Conservation (phyloP, 192 early-diverging fungal species). For the Coemansia sp. region DNA sequence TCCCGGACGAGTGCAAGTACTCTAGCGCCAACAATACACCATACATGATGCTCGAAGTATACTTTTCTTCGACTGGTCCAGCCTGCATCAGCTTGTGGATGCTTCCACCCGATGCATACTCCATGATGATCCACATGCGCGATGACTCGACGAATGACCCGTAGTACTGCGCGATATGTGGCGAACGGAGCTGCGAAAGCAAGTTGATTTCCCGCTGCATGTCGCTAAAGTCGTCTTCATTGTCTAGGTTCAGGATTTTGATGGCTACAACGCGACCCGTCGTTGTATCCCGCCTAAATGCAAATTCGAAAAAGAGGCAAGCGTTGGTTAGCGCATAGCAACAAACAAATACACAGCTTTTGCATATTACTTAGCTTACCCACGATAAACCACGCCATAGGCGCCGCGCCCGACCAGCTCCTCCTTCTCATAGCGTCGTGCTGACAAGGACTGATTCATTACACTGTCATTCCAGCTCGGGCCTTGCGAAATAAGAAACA, state of each 20-base stretch:
- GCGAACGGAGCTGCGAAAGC: conserved; percentile 82
- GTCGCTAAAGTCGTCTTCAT: conserved; percentile 92
- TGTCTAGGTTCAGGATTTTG: conserved; percentile 97
- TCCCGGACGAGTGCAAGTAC: conserved; percentile 91
- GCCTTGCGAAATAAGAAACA: neutral
- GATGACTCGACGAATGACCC: conserved; percentile 87
- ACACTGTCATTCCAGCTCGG: conserved; percentile 35
- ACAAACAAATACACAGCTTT: neutral
- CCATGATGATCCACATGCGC: conserved; percentile 98
- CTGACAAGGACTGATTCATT: conserved; percentile 50
- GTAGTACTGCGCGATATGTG: conserved; percentile 93
- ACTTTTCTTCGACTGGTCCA: conserved; percentile 84
- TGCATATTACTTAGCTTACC: conserved; percentile 23
- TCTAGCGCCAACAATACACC: conserved; percentile 86
- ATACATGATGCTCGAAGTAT: conserved; percentile 85
- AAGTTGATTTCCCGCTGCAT: conserved; percentile 93
- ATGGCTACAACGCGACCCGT: conserved; percentile 88
- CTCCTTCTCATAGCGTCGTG: conserved; percentile 53
- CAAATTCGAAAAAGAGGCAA: neutral
- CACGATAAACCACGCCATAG: conserved; percentile 55
- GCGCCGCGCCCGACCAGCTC: conserved; percentile 56
- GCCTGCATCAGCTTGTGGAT: conserved; percentile 73
- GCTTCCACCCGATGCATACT: conserved; percentile 94
- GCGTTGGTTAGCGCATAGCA: neutral
- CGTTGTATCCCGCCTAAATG: conserved; percentile 60